Evolutionary conservation across 768 basidiomycete species (phyloP).

Genomic region (Mycena haematopus): DNA sequence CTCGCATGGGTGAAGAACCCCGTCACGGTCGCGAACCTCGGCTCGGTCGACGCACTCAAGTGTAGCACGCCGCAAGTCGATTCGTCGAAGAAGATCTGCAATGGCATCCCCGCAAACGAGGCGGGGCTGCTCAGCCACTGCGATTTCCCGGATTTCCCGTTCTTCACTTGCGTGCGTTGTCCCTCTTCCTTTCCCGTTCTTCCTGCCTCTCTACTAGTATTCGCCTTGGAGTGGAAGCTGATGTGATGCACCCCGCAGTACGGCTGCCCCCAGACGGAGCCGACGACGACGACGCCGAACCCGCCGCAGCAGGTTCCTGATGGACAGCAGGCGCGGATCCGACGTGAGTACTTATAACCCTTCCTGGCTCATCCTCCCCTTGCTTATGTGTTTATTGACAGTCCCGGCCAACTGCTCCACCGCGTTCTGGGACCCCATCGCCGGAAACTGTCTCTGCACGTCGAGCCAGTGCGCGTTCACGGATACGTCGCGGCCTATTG

Average conservation of each 20-base stretch:
- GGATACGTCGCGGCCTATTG: slow-evolving; percentile 69
- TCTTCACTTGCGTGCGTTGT: slow-evolving; percentile 72
- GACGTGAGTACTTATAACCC: slow-evolving; percentile 48
- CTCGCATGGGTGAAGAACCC: slow-evolving; percentile 80
- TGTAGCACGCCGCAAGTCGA: slow-evolving; percentile 70
- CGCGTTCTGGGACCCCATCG: slow-evolving; percentile 82
- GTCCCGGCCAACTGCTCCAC: slow-evolving; percentile 78
- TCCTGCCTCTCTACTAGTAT: too few species aligned
- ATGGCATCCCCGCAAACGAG: slow-evolving; percentile 77
- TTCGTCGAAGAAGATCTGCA: slow-evolving; percentile 64
- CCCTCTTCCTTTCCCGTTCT: background rate
- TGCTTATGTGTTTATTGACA: slow-evolving; percentile 30
- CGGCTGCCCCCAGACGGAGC: slow-evolving; percentile 66
- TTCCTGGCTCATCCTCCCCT: background rate
- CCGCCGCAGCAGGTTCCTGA: slow-evolving; percentile 61
- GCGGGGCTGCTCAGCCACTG: slow-evolving; percentile 65
- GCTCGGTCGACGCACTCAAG: slow-evolving; percentile 57
- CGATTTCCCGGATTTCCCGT: slow-evolving; percentile 76
- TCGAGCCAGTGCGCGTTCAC: slow-evolving; percentile 62
- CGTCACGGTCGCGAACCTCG: slow-evolving; percentile 64
- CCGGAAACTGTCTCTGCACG: slow-evolving; percentile 66
- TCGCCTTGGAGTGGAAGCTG: too few species aligned
- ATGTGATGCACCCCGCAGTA: slow-evolving; percentile 53
- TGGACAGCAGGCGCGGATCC: slow-evolving; percentile 54
- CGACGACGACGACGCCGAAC: slow-evolving; percentile 66